Conservation (phyloP, 768 basidiomycete species). For the Rhodosporidiobolus sp. region DNA sequence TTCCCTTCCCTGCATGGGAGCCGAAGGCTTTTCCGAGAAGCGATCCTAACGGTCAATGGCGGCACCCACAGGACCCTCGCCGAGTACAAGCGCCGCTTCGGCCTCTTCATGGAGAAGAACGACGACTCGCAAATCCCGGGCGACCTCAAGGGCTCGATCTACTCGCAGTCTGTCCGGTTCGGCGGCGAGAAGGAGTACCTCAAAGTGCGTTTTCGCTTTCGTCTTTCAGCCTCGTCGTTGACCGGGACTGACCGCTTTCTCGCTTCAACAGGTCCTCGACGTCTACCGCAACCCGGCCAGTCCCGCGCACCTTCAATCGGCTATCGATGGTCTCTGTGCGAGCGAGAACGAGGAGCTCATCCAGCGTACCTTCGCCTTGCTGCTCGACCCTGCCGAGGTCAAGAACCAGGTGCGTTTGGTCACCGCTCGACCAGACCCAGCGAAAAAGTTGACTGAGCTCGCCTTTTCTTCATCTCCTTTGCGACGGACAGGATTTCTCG, state of each 20-base stretch:
- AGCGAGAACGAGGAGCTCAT: constrained; percentile 60
- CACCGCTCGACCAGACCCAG: too few species aligned
- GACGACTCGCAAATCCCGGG: constrained; percentile 75
- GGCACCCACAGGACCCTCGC: constrained; percentile 62
- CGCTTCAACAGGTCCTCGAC: constrained; percentile 49
- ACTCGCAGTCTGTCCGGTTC: constrained; percentile 62
- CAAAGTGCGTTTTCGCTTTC: too few species aligned
- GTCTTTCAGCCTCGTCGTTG: not conserved
- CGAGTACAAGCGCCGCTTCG: constrained; percentile 70
- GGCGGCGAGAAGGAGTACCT: constrained; percentile 74
- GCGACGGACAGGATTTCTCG: constrained; percentile 61
- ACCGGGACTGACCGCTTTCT: not conserved
- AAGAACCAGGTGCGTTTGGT: too few species aligned
- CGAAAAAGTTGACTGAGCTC: too few species aligned
- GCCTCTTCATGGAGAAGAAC: constrained; percentile 63
- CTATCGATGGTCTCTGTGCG: constrained; percentile 64
- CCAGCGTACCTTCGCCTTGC: constrained; percentile 37
- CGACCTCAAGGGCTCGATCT: constrained; percentile 60
- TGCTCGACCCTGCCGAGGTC: constrained; percentile 56
- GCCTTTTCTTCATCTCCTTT: too few species aligned
- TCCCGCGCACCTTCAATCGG: constrained; percentile 65
- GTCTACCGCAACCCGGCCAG: constrained; percentile 71
- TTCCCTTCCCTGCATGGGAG: not conserved
- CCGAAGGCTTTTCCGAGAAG: too few species aligned
- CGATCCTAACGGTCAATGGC: too few species aligned